Conservation (phyloP, 2,329 filamentous ascomycete species). For the Didymella sp. region DNA sequence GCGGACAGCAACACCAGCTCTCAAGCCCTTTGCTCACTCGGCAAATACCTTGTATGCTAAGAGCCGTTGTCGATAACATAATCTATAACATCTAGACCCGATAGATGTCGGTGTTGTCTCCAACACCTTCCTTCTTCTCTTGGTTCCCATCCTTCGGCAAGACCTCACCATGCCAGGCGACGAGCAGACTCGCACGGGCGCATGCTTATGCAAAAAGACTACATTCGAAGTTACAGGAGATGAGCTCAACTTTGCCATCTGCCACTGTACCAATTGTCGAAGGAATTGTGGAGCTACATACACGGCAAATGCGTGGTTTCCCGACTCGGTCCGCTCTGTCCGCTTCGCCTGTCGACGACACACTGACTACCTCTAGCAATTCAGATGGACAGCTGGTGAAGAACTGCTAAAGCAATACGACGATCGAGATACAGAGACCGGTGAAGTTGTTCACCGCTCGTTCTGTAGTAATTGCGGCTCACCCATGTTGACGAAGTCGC, state of each 20-base stretch:
- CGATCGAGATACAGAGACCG: conserved; percentile 15
- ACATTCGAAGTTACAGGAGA: conserved; percentile 2
- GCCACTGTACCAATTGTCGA: conserved; percentile 13
- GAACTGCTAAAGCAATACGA: conserved; percentile 9
- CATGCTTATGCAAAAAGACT: conserved; percentile 15
- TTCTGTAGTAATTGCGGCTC: conserved; percentile 16
- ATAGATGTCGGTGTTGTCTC: not conserved
- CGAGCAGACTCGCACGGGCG: conserved; percentile 6
- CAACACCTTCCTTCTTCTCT: not conserved
- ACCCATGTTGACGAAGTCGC: conserved; percentile 13
- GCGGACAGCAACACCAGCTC: not conserved
- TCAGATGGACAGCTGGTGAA: conserved; percentile 13
- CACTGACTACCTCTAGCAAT: conserved; percentile 3
- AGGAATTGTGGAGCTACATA: conserved; percentile 11
- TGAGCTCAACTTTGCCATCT: conserved; percentile 16
- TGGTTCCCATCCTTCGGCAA: not conserved
- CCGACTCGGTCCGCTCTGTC: not conserved
- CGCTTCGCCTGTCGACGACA: not conserved
- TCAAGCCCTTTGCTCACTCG: not conserved
- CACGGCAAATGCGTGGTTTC: conserved; percentile 16
- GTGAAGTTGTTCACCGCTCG: conserved; percentile 11
- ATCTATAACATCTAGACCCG: not conserved
- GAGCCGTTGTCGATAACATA: not conserved
- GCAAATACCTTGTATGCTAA: not conserved
- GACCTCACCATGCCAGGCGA: not conserved